Percentiles rank a stretch among this genome's conserved stretches.
Conservation (phyloP, 1,139 yeast species). For the Suhomyces panamericanus region DNA sequence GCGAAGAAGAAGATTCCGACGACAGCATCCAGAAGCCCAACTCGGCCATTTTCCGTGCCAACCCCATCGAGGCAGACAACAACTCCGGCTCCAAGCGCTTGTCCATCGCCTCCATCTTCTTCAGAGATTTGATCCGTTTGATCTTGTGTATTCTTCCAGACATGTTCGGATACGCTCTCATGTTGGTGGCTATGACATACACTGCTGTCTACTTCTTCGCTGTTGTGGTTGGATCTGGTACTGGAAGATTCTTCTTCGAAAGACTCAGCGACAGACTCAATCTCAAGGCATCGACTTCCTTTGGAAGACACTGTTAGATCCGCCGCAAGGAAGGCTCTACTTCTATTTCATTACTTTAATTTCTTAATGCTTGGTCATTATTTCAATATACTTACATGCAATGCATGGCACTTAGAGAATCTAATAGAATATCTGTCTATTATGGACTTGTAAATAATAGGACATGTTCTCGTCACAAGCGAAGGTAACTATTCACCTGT, state of each 20-base stretch:
- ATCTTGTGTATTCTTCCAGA: conserved; percentile 59
- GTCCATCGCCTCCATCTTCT: conserved; percentile 29
- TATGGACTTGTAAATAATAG: neutral
- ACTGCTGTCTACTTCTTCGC: conserved; percentile 69
- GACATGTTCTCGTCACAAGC: no score
- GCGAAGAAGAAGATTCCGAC: conserved; percentile 13
- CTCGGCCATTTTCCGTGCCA: conserved; percentile 9
- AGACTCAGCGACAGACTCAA: conserved; percentile 44
- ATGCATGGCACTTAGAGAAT: neutral
- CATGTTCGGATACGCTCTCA: conserved; percentile 64
- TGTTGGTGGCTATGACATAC: conserved; percentile 78
- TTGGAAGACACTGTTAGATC: conserved; percentile 12
- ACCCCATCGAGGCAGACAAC: conserved; percentile 5
- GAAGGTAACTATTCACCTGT: neutral
- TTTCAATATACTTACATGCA: neutral
- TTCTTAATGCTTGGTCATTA: neutral
- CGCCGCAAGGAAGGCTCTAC: neutral
- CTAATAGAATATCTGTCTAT: neutral
- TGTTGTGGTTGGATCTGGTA: conserved; percentile 63
- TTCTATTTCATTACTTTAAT: no score
- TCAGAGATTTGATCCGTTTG: conserved; percentile 57
- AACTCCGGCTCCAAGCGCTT: conserved; percentile 12
- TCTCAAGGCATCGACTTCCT: conserved; percentile 21
- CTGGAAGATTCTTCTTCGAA: conserved; percentile 69
- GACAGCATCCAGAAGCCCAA: conserved; percentile 11